Evolutionary conservation across 2,329 filamentous ascomycete genomes (phyloP), one percentile per base, ranked within the genome.

Genomic region (Didymella arachidicola): DNA sequence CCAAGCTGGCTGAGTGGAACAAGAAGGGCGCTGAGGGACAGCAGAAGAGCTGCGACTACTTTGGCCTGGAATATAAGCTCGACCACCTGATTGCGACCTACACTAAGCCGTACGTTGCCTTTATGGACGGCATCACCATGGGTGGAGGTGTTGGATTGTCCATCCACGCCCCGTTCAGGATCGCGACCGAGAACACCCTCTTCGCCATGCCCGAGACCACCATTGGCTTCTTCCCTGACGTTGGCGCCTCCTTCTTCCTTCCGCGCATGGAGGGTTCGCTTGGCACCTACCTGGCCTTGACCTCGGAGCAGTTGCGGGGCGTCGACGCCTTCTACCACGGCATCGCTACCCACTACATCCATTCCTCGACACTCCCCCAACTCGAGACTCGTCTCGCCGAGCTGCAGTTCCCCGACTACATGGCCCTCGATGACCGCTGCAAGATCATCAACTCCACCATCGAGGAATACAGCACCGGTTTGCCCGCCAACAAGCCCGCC

Each of bases 131-230:
- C 59, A 91, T 97, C 77, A 99, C 96, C 51, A 99, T 99, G 95
- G 95, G 95, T 55, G 95, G 95, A 55, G 95, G 95, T 66, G 95
- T 98, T 52, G 95, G 95, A 7, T 85, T 99, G 56, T 96, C 91
- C 77, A 86, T 97, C 51, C 96, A 99, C 79, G 94, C 95, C 2
- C 96, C 95, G 3, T 94, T 99, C 84, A 86, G 95, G 60, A 96
- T 99, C 74, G 95, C 95, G 36, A 99, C 95, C 2, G 95, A 99
- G 80, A 90, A 89, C 74, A 99, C 95, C 6, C 80, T 96, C 46
- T 98, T 99, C 72, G 93, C 96, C 68, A 99, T 99, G 95, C 95
- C 95, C 29, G 95, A 99, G 81, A 99, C 95, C 4, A 96, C 88
- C 8, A 99, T 99, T 73, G 95, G 95, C 38, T 97, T 98, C 83